Percentiles rank a stretch among this genome's conserved stretches.
Conservation (phyloP, 2,329 filamentous ascomycete species). For the Fusarium goolgardi region DNA sequence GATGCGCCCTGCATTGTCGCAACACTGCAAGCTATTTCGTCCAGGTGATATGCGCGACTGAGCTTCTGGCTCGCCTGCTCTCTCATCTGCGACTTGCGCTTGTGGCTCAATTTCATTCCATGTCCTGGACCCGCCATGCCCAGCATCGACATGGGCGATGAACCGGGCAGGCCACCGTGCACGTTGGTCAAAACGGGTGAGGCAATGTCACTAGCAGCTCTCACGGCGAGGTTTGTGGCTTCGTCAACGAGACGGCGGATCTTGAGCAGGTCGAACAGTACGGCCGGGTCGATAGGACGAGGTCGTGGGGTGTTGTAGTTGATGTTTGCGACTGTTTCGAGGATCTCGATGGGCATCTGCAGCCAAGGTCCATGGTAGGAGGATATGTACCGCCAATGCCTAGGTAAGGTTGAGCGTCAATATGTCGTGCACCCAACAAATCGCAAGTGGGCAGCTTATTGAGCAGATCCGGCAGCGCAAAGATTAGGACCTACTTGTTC, state of each 20-base stretch:
- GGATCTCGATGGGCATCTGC: conserved; percentile 79
- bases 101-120: conserved; percentile 75
- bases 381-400: conserved; percentile 87
- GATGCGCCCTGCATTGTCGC: conserved; percentile 86
- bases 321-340: conserved; percentile 81
- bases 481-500: conserved; percentile 69
- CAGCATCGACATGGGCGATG: conserved; percentile 35
- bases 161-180: conserved; percentile 54
- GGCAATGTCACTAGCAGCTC: conserved; percentile 78
- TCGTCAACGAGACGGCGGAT: conserved; percentile 84
- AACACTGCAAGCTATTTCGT: conserved; percentile 86
- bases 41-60: conserved; percentile 79
- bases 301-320: conserved; percentile 83
- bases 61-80: conserved; percentile 84
- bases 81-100: conserved; percentile 81
- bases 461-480: conserved; percentile 8
- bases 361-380: conserved; percentile 88
- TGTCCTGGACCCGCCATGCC: conserved; percentile 62
- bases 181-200: conserved; percentile 70
- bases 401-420: conserved; percentile 52
- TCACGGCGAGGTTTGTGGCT: conserved; percentile 80
- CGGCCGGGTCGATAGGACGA: conserved; percentile 79
- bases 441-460: conserved; percentile 5
- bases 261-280: conserved; percentile 87
- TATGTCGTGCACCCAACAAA: neutral